A percentile compares a stretch with the other conserved stretches of the same genome.
These are phyloP conservation scores for Thelonectria discophora DNA, from an alignment of 2,329 filamentous ascomycete genomes.

Conservation along the genomic window DNA sequence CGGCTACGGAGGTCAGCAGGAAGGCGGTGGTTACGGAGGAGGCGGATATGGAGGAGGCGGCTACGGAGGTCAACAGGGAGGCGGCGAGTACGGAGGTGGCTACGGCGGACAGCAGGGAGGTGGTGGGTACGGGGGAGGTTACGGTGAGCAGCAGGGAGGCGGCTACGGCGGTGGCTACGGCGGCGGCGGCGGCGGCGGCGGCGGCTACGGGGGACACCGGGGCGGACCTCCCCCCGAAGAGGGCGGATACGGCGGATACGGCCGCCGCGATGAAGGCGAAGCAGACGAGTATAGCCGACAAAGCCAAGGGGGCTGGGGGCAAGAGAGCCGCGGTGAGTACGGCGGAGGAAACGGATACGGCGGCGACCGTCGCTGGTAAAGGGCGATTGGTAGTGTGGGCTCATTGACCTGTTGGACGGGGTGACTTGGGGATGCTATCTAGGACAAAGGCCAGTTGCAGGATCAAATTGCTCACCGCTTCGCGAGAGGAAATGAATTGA, in stretches of 20 bases:
- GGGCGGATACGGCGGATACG: constrained; percentile 23
- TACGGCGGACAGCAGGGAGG: constrained; percentile 11
- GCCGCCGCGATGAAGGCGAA: constrained; percentile 36
- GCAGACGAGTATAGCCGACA: constrained; percentile 38
- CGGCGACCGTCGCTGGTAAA: constrained; percentile 40
- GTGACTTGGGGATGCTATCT: neutral
- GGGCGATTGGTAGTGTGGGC: neutral
- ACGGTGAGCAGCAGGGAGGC: constrained; percentile 21
- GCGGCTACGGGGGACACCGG: constrained; percentile 22
- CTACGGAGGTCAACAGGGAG: constrained; percentile 7
- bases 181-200: constrained; percentile 14
- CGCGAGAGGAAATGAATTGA: neutral
- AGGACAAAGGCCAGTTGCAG: neutral
- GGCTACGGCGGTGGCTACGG: constrained; percentile 19
- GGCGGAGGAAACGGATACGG: constrained; percentile 33
- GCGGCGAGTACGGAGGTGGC: constrained; percentile 23
- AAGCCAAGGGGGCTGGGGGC: constrained; percentile 26
- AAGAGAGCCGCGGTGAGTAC: constrained; percentile 27
- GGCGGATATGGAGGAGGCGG: constrained; percentile 11
- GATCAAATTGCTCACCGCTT: neutral
- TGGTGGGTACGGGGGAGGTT: constrained; percentile 23
- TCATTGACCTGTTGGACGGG: neutral
- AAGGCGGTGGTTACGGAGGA: constrained; percentile 8
- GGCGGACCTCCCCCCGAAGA: neutral
- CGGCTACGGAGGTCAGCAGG: constrained; percentile 4